These are phyloP conservation scores for Thielaviopsis populi DNA, from an alignment of 2,329 filamentous ascomycete species.

Conservation along the genomic window DNA sequence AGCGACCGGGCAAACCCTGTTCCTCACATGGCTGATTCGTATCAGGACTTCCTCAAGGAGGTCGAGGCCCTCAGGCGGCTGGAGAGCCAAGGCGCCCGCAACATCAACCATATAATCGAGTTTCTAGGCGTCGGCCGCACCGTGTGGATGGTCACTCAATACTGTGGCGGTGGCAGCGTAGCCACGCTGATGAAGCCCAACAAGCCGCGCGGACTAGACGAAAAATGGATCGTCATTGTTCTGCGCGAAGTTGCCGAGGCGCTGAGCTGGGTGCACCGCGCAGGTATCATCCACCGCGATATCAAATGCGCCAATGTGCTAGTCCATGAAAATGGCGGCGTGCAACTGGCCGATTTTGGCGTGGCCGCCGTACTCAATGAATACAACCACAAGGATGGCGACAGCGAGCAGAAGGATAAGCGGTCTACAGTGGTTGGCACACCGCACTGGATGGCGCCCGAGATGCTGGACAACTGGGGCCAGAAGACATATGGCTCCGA, in stretches of 20 bases:
- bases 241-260: conserved; percentile 51
- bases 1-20: conserved; percentile 45
- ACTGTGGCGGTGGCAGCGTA: conserved; percentile 72
- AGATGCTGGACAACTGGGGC: conserved; percentile 47
- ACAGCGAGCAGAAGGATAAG: conserved; percentile 64
- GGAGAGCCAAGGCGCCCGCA: conserved; percentile 57
- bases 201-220: conserved; percentile 47
- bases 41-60: conserved; percentile 54
- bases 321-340: conserved; percentile 58
- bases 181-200: conserved; percentile 57
- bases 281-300: conserved; percentile 56
- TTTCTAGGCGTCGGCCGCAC: conserved; percentile 62
- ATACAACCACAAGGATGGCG: conserved; percentile 33
- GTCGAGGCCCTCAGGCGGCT: conserved; percentile 56
- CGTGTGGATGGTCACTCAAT: conserved; percentile 81
- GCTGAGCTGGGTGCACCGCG: conserved; percentile 50
- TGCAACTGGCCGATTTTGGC: conserved; percentile 75
- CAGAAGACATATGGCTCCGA: conserved; percentile 45
- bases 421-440: conserved; percentile 70
- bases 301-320: conserved; percentile 69
- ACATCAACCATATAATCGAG: conserved; percentile 70
- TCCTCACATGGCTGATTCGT: conserved; percentile 49
- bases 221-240: conserved; percentile 56
- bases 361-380: conserved; percentile 44
- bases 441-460: conserved; percentile 75